Base-by-base conservation (phyloP, 2,329 filamentous ascomycete species). In the Neonectria hederae region DNA sequence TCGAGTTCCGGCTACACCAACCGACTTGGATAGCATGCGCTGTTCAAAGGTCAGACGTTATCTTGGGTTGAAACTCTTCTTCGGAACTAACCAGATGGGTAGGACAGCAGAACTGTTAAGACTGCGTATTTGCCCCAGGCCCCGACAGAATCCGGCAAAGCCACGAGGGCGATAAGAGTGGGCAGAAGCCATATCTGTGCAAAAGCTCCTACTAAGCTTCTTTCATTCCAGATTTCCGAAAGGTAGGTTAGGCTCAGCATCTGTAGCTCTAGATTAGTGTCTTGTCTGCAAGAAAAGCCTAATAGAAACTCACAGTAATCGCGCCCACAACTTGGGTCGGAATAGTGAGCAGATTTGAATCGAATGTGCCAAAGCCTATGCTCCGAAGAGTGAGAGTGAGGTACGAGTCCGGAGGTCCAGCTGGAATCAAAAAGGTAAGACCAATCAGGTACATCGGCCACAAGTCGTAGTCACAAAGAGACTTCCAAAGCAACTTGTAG, bases 171-270 rank as follows among this genome's bases (percentile, higher is more conserved):
- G n/a, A 88, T 77, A 2, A 91, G 71, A 65, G 87, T 86, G 0
- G 88, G 88, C 4, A 91, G 76, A 2, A 83, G 80, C 89, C 89
- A 91, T 8, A 90, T 67, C 60, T 89, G 84, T 1, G 73, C 68
- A 56, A 78, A 71, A 5, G 72, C 54, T 30, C 73, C 75, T 38
- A 76, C 67, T 4, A 76, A 46, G 1, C 82, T 80, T 30, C 88
- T 81, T 66, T 86, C 77, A 77, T 84, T 70, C 74, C 85, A 72
- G 76, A 79, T 80, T 74, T 85, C 68, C 2, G 59, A 66, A 17
- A 69, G 46, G 32, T 68, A 69, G 1, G 59, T 68, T 14, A 57
- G 13, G 11, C 40, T 4, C 14, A 64, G 42, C 64, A 64, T 66
- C 60, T 65, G 10, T 5, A 14, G 14, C 2, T 56, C 7, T 49